Evolutionary conservation across 352 stramenopile genomes (phyloP), one percentile per base, ranked within the genome.

Genomic region (Globisporangium irregulare): DNA sequence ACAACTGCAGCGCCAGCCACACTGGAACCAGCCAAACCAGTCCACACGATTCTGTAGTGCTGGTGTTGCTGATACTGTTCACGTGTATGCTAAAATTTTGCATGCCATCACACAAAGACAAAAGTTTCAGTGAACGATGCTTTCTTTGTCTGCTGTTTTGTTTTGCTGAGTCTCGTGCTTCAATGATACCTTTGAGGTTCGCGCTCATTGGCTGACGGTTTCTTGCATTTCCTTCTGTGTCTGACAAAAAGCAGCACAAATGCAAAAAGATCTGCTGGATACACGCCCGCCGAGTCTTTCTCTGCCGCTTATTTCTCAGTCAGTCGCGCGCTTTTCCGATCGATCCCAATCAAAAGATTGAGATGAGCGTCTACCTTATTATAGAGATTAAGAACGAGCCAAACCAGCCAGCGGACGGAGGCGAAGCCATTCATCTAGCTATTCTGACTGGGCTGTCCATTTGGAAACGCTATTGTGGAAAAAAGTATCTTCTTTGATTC

Each of bases 391-490:
- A 50, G 41, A 50, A 6, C 41, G 12, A 50, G 18, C 36, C 36
- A 50, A 50, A 50, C 4, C 18, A 50, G 20, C 29, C 29, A 32
- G 0, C 29, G 29, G 4, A 32, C 41, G 15, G 41, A 50, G 15
- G 41, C 41, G 41, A 50, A 50, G 41, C 41, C 41, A 50, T 46
- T 46, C 12, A 46, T 46, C 4, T 1, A 32, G 27, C 27, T 32
- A 32, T 32, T 32, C 29, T 32, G 41, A n/a, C 18, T 50, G 14
- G 41, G 41, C 41, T 50, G 15, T 50, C 41, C 41, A 50, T 50
- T 50, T 50, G 41, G 41, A 50, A 50, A 50, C 41, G 41, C 41
- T 50, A 48, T 50, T 50, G 41, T 50, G 41, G 41, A 50, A 50
- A 48, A 50, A 50, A 50, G 41, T 50, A 50, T 50, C 41, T 50